These are phyloP conservation scores for Didymella pomorum DNA, from an alignment of 2,329 filamentous ascomycete species.

Conservation along the genomic window DNA sequence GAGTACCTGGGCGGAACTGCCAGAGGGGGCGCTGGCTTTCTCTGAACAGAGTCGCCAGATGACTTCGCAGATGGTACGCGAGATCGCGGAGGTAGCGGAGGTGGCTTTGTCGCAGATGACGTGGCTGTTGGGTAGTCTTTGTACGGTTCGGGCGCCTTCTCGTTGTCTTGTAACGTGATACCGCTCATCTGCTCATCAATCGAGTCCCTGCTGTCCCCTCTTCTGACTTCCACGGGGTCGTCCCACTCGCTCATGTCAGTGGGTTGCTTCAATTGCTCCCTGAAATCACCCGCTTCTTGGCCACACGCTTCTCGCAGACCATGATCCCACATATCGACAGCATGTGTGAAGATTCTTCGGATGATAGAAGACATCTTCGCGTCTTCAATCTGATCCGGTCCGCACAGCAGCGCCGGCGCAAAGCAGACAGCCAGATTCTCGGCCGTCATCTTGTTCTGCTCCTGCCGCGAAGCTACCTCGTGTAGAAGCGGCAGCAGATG, in stretches of 20 bases:
- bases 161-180: conserved; percentile 56
- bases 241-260: conserved; percentile 56
- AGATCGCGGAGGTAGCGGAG: conserved; percentile 52
- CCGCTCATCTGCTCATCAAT: conserved; percentile 52
- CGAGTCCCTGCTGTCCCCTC: conserved; percentile 33
- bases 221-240: conserved; percentile 53
- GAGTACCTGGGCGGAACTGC: conserved; percentile 56
- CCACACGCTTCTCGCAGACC: conserved; percentile 55
- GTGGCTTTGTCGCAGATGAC: conserved; percentile 31
- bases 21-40: conserved; percentile 55
- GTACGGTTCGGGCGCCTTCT: conserved; percentile 32
- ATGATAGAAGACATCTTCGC: conserved; percentile 62
- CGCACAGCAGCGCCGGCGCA: conserved; percentile 60
- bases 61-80: conserved; percentile 36
- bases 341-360: conserved; percentile 58
- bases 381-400: conserved; percentile 63
- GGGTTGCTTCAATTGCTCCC: conserved; percentile 52
- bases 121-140: conserved; percentile 27
- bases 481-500: conserved; percentile 63
- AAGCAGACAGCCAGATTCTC: conserved; percentile 64
- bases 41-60: conserved; percentile 42
- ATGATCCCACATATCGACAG: conserved; percentile 57
- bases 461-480: conserved; percentile 54
- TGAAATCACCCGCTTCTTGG: conserved; percentile 50
- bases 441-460: conserved; percentile 64